Evolutionary conservation across 2,329 filamentous ascomycete species (phyloP).

Genomic region (Dactylellina leptospora): DNA sequence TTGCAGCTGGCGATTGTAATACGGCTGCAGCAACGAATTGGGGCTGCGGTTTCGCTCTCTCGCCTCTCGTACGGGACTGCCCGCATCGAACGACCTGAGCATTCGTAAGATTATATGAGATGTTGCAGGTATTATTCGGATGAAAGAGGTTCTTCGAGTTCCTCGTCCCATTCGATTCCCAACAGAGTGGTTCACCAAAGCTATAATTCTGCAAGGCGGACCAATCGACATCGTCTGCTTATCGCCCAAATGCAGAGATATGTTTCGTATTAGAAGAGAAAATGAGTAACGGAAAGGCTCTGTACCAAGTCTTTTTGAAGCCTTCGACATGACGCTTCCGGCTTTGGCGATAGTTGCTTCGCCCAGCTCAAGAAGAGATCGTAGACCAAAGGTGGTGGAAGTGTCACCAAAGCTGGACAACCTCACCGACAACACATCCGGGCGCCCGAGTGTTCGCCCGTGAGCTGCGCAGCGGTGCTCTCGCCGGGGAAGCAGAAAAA

Average conservation of each 20-base stretch:
- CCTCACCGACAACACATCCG: background rate
- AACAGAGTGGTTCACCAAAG: constrained; percentile 24
- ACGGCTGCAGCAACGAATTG: constrained; percentile 6
- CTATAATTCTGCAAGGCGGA: constrained; percentile 22
- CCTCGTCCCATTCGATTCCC: constrained; percentile 23
- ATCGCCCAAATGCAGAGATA: constrained; percentile 35
- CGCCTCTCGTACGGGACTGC: constrained; percentile 27
- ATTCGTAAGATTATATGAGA: constrained; percentile 9
- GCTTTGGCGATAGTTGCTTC: background rate
- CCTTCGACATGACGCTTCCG: background rate
- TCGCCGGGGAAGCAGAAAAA: constrained; percentile 5
- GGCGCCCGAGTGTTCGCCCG: background rate
- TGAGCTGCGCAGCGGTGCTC: background rate
- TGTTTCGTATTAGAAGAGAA: constrained; percentile 43
- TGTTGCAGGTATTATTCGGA: constrained; percentile 39
- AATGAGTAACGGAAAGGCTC: constrained; percentile 46
- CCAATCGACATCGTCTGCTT: constrained; percentile 41
- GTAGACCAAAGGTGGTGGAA: background rate
- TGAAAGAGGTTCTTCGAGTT: constrained; percentile 25
- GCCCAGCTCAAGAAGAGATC: background rate
- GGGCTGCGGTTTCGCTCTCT: constrained; percentile 8
- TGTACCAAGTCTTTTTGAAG: background rate
- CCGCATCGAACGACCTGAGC: constrained; percentile 12
- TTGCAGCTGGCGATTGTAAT: constrained; percentile 34
- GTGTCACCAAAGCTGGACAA: too few relatives aligned